Conservation (phyloP, 1,284 basidiomycete species). For the Lentinus polychrous region DNA sequence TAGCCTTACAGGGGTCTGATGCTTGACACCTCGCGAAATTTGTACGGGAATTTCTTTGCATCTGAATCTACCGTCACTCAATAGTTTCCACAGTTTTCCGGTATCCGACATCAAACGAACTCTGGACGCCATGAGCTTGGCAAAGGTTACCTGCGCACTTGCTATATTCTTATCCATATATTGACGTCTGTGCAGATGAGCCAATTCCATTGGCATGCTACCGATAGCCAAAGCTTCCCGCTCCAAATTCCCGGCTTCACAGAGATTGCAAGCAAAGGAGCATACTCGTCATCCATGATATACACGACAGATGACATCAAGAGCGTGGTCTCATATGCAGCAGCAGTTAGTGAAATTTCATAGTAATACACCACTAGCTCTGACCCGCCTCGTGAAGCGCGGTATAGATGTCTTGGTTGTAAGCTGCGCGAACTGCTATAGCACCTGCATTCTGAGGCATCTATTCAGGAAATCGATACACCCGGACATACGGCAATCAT, state of each 20-base stretch:
- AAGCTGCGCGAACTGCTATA: constrained; percentile 1
- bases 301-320: constrained; percentile 60
- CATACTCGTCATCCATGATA: constrained; percentile 51
- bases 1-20: constrained; percentile 77
- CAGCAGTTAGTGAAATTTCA: constrained; percentile 33
- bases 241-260: constrained; percentile 56
- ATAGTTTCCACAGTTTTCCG: constrained; percentile 43
- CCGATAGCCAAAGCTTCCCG: constrained; percentile 74
- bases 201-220: constrained; percentile 79
- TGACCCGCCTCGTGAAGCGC: constrained; percentile 32
- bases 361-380: neutral
- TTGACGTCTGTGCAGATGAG: constrained; percentile 36
- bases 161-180: constrained; percentile 8
- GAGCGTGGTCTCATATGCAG: constrained; percentile 65
- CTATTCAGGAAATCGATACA: constrained; percentile 52
- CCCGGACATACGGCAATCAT: constrained; percentile 78
- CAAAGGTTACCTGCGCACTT: constrained; percentile 48
- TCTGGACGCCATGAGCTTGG: constrained; percentile 81
- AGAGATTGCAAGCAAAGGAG: constrained; percentile 59
- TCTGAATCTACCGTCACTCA: neutral
- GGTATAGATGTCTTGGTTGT: constrained; percentile 72
- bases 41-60: constrained; percentile 25
- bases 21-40: constrained; percentile 75
- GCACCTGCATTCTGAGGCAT: neutral
- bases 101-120: constrained; percentile 63